Evolutionary conservation across 1,284 basidiomycete genomes (phyloP).

Genomic region (Neolentinus lepideus): DNA sequence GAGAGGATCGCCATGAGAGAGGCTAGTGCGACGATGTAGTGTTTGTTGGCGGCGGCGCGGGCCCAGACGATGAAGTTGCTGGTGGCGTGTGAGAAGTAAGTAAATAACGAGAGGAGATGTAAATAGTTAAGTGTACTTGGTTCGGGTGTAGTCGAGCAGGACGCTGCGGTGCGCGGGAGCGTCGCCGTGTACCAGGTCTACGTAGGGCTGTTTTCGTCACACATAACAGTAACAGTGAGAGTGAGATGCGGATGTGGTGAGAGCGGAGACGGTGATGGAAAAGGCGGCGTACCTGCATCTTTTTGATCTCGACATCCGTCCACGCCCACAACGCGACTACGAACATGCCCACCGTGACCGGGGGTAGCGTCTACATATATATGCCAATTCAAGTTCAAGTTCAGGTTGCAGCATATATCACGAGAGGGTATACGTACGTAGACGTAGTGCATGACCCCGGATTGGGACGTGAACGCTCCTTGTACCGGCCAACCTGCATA

Average conservation of each 20-base stretch:
- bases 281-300: conserved; percentile 43
- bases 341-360: conserved; percentile 33
- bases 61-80: conserved; percentile 42
- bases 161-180: conserved; percentile 41
- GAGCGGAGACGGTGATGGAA: too few relatives aligned
- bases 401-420: background rate
- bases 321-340: conserved; percentile 43
- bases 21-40: conserved; percentile 39
- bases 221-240: too few relatives aligned
- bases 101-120: conserved; percentile 1
- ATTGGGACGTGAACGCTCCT: conserved; percentile 19
- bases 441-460: conserved; percentile 37
- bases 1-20: conserved; percentile 39
- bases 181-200: conserved; percentile 47
- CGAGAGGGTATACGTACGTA: conserved; percentile 26
- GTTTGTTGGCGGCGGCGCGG: conserved; percentile 33
- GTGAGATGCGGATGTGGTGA: too few relatives aligned
- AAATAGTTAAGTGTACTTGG: conserved; percentile 25
- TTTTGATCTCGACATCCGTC: conserved; percentile 49
- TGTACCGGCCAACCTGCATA: conserved; percentile 36
- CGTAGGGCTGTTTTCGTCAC: conserved; percentile 32
- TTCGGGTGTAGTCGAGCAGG: conserved; percentile 45
- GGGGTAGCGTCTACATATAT: conserved; percentile 36
- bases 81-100: background rate
- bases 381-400: background rate